Evolutionary conservation across 805 yeast species (phyloP), one percentile per base, ranked within the genome.

Genomic region (Starmerella gropengiesseri): DNA sequence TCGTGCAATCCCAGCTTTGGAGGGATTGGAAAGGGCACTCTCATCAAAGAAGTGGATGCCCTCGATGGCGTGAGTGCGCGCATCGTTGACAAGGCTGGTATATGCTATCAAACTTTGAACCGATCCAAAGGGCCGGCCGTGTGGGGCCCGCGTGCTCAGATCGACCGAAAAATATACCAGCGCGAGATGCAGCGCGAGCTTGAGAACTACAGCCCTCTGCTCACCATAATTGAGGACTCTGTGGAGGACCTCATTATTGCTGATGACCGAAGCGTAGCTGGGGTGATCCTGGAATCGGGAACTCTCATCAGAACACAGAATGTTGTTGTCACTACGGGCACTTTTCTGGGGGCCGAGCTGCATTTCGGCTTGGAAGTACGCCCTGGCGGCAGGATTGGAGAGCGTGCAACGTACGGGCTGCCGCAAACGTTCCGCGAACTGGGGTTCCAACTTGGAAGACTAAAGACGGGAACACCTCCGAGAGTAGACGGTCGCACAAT

Each of bases 1-100:
- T 85, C 95, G 1, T 91, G 99, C 60, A 91, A 91, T 59, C 99
- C 99, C 8, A 86, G 83, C 32, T 83, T 86, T 80, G 99, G 98
- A 28, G 99, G 99, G 48, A 87, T 91, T 43, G 99, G 98, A 1
- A 91, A 91, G 57, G 99, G 98, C 13, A 89, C 95, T 0, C 64
- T 91, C 31, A 64, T 91, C 29, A 73, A 84, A 51, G 99, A 91
- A 63, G 85, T 91, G 12, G 99, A 91, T 66, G 97, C 99, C 0
- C 64, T 91, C 34, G 99, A 89, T 60, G 99, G 99, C 7, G 81
- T 89, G 1, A 77, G 93, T 4, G 77, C 87, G 0, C 67, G 73
- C 45, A 75, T 91, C n/a, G 86, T 91, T 1, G 99, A 91, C 62
- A 67, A 71, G 53, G 93, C 97, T 0, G 98, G 97, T 0, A 81